These are phyloP conservation scores for Zymoseptoria brevis DNA, from an alignment of 2,329 filamentous ascomycete species.

Conservation along the genomic window DNA sequence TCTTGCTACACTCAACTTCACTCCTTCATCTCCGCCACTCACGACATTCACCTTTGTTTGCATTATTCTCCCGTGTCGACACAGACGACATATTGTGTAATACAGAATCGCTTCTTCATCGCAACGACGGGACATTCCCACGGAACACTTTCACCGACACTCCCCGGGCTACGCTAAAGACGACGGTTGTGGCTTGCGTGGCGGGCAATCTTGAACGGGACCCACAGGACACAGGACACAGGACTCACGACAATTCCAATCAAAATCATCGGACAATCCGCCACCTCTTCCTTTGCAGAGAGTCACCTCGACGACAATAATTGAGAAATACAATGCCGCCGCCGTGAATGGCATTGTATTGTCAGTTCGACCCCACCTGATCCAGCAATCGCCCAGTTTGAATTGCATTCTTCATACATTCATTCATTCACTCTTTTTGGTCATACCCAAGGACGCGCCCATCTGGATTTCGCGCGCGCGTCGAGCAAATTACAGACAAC, in stretches of 20 bases:
- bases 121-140: not conserved
- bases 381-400: not conserved
- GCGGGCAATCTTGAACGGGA: not conserved
- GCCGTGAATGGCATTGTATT: not conserved
- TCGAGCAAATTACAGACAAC: not conserved
- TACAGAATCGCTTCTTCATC: not conserved
- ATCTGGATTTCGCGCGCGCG: not conserved
- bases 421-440: not conserved
- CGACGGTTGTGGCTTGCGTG: not conserved
- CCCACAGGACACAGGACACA: not conserved
- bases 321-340: not conserved
- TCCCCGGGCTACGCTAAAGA: not conserved
- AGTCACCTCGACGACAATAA: not conserved
- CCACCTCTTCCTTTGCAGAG: not conserved
- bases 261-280: not conserved
- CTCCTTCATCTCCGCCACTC: not conserved
- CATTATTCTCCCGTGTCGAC: not conserved
- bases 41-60: not conserved
- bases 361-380: not conserved
- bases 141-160: not conserved
- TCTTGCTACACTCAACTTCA: not conserved
- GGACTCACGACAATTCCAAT: not conserved
- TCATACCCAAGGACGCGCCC: not conserved
- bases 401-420: not conserved
- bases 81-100: not conserved